Percentiles rank a stretch among this genome's conserved stretches.
Conservation (phyloP, 345 rosid genomes). For the Mercurialis annua region DNA sequence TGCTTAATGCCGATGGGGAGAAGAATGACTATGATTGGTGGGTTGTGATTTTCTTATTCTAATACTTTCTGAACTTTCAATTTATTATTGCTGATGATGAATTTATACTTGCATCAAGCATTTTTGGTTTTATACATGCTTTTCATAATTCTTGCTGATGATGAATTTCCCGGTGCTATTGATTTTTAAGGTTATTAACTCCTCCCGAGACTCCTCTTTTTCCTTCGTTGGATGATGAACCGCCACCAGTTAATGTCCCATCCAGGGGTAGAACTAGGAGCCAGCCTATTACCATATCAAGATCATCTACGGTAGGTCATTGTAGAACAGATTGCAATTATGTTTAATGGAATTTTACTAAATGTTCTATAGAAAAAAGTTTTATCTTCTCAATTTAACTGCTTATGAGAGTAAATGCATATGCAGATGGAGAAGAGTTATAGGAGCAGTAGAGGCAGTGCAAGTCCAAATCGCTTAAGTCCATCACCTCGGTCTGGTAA, state of each 20-base stretch:
- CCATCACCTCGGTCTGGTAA: constrained; percentile 76
- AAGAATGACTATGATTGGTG: constrained; percentile 99
- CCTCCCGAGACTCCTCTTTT: constrained; percentile 99
- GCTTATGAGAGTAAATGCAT: constrained; percentile 9
- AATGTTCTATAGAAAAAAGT: background rate
- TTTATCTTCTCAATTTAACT: background rate
- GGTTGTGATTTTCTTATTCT: constrained; percentile 25
- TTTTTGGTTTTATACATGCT: constrained; percentile 3
- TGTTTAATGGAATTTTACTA: background rate
- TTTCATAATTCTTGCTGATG: constrained; percentile 24
- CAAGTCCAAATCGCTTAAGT: constrained; percentile 94
- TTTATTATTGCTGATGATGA: background rate
- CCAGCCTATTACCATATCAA: constrained; percentile 84
- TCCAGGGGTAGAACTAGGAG: constrained; percentile 84
- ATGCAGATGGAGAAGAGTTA: constrained; percentile 90
- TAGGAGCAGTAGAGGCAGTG: constrained; percentile 88
- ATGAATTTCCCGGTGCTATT: constrained; percentile 29
- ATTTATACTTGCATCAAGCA: background rate
- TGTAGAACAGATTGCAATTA: constrained; percentile 10
- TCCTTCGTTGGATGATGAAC: constrained; percentile 86
- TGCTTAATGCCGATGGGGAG: constrained; percentile 79
- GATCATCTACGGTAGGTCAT: constrained; percentile 83
- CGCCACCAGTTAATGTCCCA: constrained; percentile 46
- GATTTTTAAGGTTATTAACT: constrained; percentile 78
- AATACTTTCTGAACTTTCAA: constrained; percentile 3